Evolutionary conservation across 345 rosid genomes (phyloP).

Genomic region (Eucalyptus curtisii): DNA sequence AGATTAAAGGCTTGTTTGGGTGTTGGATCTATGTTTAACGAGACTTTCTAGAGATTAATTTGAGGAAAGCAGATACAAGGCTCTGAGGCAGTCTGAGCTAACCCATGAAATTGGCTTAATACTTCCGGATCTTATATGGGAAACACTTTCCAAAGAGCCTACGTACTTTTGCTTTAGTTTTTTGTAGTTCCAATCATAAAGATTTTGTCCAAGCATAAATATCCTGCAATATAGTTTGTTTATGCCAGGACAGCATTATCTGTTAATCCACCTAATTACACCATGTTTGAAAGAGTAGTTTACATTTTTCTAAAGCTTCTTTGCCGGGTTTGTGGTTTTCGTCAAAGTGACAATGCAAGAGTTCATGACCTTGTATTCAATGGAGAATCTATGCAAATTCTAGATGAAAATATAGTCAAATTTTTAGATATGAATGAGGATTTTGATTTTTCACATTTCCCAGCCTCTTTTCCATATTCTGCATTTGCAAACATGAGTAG

Average conservation of each 20-base stretch:
- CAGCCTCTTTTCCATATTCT: background rate
- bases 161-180: background rate
- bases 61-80: background rate
- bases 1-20: background rate
- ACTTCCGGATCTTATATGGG: background rate
- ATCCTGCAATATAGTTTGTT: background rate
- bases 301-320: background rate
- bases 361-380: background rate
- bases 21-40: background rate
- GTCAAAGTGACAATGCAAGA: background rate
- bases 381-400: background rate
- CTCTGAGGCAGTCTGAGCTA: background rate
- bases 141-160: background rate
- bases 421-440: background rate
- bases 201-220: background rate
- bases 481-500: background rate
- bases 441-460: background rate
- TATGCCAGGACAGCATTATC: background rate
- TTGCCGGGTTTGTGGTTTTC: background rate
- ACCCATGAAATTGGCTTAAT: background rate
- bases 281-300: background rate
- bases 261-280: background rate
- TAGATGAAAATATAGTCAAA: background rate
- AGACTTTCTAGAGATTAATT: background rate
- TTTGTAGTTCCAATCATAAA: background rate